A percentile compares a stretch with the other conserved stretches of the same genome.
Evolutionary conservation across 495 filamentous ascomycete species (phyloP).

Genomic region (Penicillium odoratum): DNA sequence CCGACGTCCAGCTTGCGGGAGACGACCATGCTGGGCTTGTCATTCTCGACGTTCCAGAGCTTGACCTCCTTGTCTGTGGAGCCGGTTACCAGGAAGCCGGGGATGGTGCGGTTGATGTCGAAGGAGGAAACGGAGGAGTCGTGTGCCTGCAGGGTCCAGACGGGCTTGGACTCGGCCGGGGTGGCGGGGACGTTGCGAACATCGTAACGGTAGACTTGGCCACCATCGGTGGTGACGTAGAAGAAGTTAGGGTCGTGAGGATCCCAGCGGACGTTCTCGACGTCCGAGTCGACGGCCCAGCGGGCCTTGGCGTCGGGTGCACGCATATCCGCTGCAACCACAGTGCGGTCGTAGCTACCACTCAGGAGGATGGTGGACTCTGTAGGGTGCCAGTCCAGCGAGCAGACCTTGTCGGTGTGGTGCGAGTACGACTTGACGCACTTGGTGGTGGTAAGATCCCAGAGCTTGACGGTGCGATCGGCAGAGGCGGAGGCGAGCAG

Average conservation of each 20-base stretch:
- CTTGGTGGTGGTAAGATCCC: constrained; percentile 88
- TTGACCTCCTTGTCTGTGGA: constrained; percentile 94
- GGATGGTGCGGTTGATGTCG: constrained; percentile 83
- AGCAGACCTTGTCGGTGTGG: constrained; percentile 96
- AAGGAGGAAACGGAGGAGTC: constrained; percentile 93
- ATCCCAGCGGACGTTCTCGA: constrained; percentile 91
- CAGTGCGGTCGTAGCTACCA: constrained; percentile 91
- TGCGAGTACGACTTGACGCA: constrained; percentile 91
- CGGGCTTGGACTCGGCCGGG: constrained; percentile 72
- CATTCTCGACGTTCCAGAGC: constrained; percentile 87
- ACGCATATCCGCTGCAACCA: constrained; percentile 90
- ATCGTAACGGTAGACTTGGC: constrained; percentile 86
- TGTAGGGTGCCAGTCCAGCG: constrained; percentile 84
- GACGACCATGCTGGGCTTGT: constrained; percentile 80
- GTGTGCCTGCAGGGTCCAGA: constrained; percentile 95
- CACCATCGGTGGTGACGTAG: constrained; percentile 90
- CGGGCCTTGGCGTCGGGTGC: constrained; percentile 78
- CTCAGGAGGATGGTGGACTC: constrained; percentile 86
- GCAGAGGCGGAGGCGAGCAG: constrained; percentile 95
- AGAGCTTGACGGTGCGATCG: constrained; percentile 95
- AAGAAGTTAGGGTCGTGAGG: constrained; percentile 90
- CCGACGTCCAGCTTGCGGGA: constrained; percentile 89
- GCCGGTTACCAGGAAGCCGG: constrained; percentile 89
- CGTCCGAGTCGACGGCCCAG: constrained; percentile 93
- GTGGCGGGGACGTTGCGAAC: constrained; percentile 65